Percentiles rank a stretch among this genome's conserved stretches.
Evolutionary conservation across 371 early-diverging fungal species (phyloP).

Genomic region (Fennellomyces sp.): DNA sequence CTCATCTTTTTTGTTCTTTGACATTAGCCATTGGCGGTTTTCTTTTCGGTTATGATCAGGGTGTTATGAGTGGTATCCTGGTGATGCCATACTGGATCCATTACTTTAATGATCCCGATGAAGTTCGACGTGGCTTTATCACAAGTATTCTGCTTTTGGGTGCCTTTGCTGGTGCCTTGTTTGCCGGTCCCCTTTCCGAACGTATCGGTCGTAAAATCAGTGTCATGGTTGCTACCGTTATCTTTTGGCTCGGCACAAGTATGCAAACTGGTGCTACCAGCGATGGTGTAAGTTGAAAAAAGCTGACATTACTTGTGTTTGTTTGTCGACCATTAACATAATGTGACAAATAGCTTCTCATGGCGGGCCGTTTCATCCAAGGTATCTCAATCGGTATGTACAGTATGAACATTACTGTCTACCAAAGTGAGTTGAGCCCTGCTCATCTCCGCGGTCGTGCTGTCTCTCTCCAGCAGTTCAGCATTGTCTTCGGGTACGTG

Average conservation of each 20-base stretch:
- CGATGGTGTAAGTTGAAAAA: conserved; percentile 11
- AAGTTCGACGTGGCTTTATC: conserved; percentile 29
- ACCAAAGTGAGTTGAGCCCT: conserved; percentile 35
- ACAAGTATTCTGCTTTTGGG: conserved; percentile 43
- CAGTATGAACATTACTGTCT: conserved; percentile 36
- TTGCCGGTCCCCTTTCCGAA: conserved; percentile 38
- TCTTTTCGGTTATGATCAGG: conserved; percentile 49
- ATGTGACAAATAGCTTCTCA: conserved; percentile 27
- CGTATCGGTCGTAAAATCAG: conserved; percentile 38
- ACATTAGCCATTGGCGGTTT: conserved; percentile 26
- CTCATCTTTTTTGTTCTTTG: neutral
- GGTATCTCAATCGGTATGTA: conserved; percentile 38
- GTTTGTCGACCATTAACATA: too few relatives aligned
- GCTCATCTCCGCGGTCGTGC: conserved; percentile 22
- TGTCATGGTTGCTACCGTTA: conserved; percentile 31
- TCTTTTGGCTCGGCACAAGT: conserved; percentile 31
- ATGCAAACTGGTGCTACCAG: conserved; percentile 25
- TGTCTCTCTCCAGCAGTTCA: conserved; percentile 21
- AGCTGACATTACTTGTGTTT: too few relatives aligned
- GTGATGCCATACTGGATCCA: conserved; percentile 34
- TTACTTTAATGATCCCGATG: conserved; percentile 30
- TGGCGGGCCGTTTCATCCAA: conserved; percentile 44
- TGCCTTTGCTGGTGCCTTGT: conserved; percentile 35
- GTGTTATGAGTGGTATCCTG: conserved; percentile 29
- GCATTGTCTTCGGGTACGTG: conserved; percentile 19